A percentile compares a stretch with the other conserved stretches of the same genome.
Evolutionary conservation across 1,284 basidiomycete species (phyloP).

Genomic region (Agaricales sp.): DNA sequence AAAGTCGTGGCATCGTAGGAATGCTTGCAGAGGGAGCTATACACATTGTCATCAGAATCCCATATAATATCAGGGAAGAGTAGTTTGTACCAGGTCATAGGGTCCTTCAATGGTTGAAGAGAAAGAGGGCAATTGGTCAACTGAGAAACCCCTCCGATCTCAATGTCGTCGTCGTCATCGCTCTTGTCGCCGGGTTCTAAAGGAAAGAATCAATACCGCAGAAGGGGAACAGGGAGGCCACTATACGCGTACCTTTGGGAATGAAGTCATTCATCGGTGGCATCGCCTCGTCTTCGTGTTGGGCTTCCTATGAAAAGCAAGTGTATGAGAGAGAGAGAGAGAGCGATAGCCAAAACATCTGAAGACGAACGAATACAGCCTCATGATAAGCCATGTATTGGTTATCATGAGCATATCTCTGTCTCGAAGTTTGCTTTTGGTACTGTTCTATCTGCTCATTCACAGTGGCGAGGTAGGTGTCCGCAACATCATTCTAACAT

Average conservation of each 20-base stretch:
- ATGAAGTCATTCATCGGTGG: constrained; percentile 72
- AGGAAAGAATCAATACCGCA: constrained; percentile 6
- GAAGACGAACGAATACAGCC: constrained; percentile 51
- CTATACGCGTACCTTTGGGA: constrained; percentile 49
- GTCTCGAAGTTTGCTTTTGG: constrained; percentile 49
- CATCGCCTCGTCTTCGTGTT: constrained; percentile 63
- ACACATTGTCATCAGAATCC: constrained; percentile 5
- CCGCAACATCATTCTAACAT: constrained; percentile 34
- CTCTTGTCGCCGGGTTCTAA: constrained; percentile 67
- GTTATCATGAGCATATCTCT: constrained; percentile 61
- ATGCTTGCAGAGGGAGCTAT: constrained; percentile 55
- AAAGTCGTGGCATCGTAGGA: constrained; percentile 63
- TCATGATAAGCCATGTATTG: constrained; percentile 57
- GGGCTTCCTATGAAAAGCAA: neutral
- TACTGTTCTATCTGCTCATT: constrained; percentile 36
- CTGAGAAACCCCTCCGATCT: constrained; percentile 74
- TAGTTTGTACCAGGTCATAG: constrained; percentile 59
- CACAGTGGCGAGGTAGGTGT: constrained; percentile 35
- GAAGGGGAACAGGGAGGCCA: constrained; percentile 1
- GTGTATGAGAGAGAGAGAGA: constrained; percentile 5
- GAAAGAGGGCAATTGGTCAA: constrained; percentile 76
- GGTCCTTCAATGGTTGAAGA: constrained; percentile 51
- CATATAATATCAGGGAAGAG: constrained; percentile 1
- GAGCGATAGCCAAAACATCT: neutral
- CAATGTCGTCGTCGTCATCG: constrained; percentile 71